Base-by-base conservation (phyloP, 129 eudicot genomes). In the Lactuca sativa region DNA sequence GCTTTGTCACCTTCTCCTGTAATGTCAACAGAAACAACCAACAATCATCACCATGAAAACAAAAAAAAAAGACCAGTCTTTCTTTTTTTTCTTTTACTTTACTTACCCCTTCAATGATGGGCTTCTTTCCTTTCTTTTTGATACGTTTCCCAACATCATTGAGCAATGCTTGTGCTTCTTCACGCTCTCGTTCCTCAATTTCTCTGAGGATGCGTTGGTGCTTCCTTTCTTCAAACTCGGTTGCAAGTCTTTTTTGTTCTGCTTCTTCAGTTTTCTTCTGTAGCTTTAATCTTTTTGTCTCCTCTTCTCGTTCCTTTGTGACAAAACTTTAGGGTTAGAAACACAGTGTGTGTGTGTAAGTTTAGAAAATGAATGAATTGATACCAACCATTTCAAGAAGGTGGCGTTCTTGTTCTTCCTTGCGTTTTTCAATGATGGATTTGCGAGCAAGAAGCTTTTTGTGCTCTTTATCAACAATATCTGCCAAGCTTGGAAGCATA, bases 401-500 rank as follows among this genome's bases (percentile, higher is more conserved):
- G 52, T 79, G 90, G 43, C 97, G 93, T 49, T 91, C 97, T 57
- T 91, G 97, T 37, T 91, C 97, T 70, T 91, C 96, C 59, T 91
- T 91, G 62, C 96, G 82, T 74, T 91, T 89, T 62, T 91, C 97
- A 56, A 91, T 91, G 40, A 91, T 78, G 38, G 88, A 88, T 73
- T 91, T 91, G 41, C 97, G 88, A 25, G 93, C 96, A 83, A 91
- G 93, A 75, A 91, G 96, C 59, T 79, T 75, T 74, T 82, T 85
- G 82, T 91, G 96, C 69, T 91, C 96, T 78, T 86, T 91, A 51
- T 91, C 93, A 3, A 86, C 85, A 62, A 79, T 76, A 47, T 88
- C 97, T 10, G 80, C 84, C 64, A 91, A 81, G 64, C 74, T 81
- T 72, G 88, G 83, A 51, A 88, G 78, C 71, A 69, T 80, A 34